Evolutionary conservation across 176 grass and related monocot species (phyloP), one percentile per base, ranked within the genome.

Genomic region (Carex parvula): DNA sequence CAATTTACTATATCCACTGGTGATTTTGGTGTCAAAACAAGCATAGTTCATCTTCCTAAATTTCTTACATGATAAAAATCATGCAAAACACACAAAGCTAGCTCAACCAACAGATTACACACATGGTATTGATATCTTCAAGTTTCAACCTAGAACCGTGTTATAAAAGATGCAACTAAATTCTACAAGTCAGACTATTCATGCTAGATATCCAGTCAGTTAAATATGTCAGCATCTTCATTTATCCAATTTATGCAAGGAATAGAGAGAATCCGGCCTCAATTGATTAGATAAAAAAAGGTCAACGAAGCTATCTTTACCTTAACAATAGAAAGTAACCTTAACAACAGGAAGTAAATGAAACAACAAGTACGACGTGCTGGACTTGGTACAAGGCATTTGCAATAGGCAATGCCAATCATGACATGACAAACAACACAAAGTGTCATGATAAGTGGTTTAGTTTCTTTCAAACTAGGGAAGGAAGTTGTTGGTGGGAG

Each of bases 401-500:
- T 50, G 46, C 46, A 50, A 50, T 11, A 50, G 50, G 24, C 73
- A 77, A 77, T 77, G 73, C 48, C 70, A 20, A 57, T 60, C 54
- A 61, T 63, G 72, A 64, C 15, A 70, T 4, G 21, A 60, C 32
- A 70, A 69, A 33, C 32, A 12, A 9, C 59, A 16, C 37, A 41
- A n/a, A 64, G 18, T 69, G 3, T 61, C 29, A 12, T 41, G 0
- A 26, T 53, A 75, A 75, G 44, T 50, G 22, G 17, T 59, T 15
- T 76, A 54, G 22, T 56, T 81, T 82, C 73, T 54, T 66, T 42
- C 10, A 82, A 22, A 1, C 63, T 30, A 24, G 13, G 54, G 39
- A 17, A n/a, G 41, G 63, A 32, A 85, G 55, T 57, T 37, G 81
- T 85, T 85, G 82, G 66, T 85, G 26, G 64, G 77, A 48, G 66